Base-by-base conservation (phyloP, 352 stramenopile genomes). In the Pythium volutum region DNA sequence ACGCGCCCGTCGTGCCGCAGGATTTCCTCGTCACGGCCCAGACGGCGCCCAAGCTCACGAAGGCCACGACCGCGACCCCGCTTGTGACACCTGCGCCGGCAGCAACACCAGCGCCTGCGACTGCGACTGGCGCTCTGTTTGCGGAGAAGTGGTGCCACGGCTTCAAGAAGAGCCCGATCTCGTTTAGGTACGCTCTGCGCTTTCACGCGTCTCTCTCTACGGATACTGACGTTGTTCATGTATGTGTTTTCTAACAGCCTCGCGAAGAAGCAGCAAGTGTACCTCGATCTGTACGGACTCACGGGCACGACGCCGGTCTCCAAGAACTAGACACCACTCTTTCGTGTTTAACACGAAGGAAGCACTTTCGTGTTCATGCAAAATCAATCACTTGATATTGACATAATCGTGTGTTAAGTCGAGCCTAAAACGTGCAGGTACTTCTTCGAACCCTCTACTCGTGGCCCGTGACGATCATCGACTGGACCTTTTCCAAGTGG, bases 401-500 rank as follows among this genome's bases (percentile, higher is more conserved):
- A 61, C 16, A 14, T 65, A 57, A 59, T 45, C 46, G 27, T 15
- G 25, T 53, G 42, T n/a, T n/a, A n/a, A n/a, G n/a, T n/a, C n/a
- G 42, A 48, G 8, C 41, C n/a, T 48, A 48, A 27, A 8, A 7
- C 8, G 8, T 48, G 10, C 10, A 23, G 41, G 10, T n/a, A 29
- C n/a, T 8, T 48, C 41, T 34, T 11, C 10, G 31, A 36, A 15
- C 31, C 10, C 46, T 34, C 6, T 69, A 71, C 53, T 55, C 76
- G 41, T 15, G 29, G 14, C 53, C 53, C 1, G 52, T 58, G 18
- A 50, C 34, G 29, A 50, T 86, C 82, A 91, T 88, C 23, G 82
- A 91, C 60, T 91, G 85, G 34, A 91, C 81, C 60, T 84, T 91
- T 59, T 95, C 86, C 41, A 95, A 70, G 72, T 91, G 81, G 69